A percentile compares a stretch with the other conserved stretches of the same genome.
Evolutionary conservation across 2,329 filamentous ascomycete species (phyloP).

Genomic region (Aspergillus transmontanensis): DNA sequence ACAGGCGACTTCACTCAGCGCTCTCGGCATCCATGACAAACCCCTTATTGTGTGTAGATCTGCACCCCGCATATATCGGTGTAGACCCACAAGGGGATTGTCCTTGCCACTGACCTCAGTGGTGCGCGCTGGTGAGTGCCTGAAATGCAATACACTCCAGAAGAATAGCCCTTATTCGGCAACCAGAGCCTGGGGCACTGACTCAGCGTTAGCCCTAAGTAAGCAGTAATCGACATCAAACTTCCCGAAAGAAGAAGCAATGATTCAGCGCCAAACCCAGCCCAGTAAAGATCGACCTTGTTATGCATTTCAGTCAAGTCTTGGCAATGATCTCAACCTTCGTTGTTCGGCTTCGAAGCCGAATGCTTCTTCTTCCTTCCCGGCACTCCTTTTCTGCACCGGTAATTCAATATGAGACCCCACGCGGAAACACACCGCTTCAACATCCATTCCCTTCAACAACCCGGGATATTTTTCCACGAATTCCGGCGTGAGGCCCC

Average conservation of each 20-base stretch:
- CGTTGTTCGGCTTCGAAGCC: background rate
- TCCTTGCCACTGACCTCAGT: background rate
- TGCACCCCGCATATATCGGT: background rate
- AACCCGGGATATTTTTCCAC: conserved; percentile 15
- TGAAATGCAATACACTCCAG: no score
- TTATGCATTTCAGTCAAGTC: background rate
- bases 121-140: background rate
- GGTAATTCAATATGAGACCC: background rate
- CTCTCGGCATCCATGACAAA: no score
- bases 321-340: background rate
- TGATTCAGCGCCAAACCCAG: background rate
- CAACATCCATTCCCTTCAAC: conserved; percentile 12
- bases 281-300: background rate
- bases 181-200: background rate
- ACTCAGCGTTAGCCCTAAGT: background rate
- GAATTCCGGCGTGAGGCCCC: conserved; percentile 18
- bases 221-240: background rate
- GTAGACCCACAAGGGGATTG: background rate
- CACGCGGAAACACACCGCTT: background rate
- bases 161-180: no score
- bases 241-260: background rate
- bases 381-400: background rate
- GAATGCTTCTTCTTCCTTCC: background rate
- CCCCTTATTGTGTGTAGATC: background rate
- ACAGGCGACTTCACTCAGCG: background rate